phyloP scores from a whole-genome alignment of 2,329 filamentous ascomycete genomes.

The Diaporthe aspalathi region DNA sequence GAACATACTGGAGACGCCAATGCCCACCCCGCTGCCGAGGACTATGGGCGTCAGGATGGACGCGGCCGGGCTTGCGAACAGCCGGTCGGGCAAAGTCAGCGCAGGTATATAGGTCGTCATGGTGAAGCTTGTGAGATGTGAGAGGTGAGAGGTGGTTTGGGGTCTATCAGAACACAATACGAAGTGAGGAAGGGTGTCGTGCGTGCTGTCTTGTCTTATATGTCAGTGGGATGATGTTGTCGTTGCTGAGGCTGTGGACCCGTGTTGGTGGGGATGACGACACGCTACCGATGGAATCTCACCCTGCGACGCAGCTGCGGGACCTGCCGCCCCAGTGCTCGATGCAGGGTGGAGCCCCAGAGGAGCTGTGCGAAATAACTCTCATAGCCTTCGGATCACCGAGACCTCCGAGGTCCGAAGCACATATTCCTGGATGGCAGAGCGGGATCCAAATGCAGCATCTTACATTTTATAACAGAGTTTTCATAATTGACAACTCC shows the following conservation, averaged over 20 bases:
- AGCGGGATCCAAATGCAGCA: background rate
- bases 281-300: background rate
- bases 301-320: background rate
- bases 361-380: slow-evolving; percentile 2
- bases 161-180: background rate
- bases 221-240: background rate
- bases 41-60: slow-evolving; percentile 81
- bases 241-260: slow-evolving; percentile 10
- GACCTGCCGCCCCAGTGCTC: slow-evolving; percentile 11
- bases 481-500: too few species aligned
- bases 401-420: slow-evolving; percentile 9
- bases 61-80: slow-evolving; percentile 78
- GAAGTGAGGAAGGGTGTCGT: background rate
- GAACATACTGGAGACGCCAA: slow-evolving; percentile 70
- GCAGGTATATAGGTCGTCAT: slow-evolving; percentile 86
- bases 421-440: background rate
- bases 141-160: background rate
- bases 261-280: background rate
- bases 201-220: slow-evolving; percentile 8
- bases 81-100: slow-evolving; percentile 77
- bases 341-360: background rate
- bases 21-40: slow-evolving; percentile 78
- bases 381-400: slow-evolving; percentile 7
- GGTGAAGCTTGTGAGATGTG: slow-evolving; percentile 42
- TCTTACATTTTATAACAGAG: background rate